These are phyloP conservation scores for Fusarium sororula DNA, from an alignment of 2,329 filamentous ascomycete genomes.

Conservation along the genomic window DNA sequence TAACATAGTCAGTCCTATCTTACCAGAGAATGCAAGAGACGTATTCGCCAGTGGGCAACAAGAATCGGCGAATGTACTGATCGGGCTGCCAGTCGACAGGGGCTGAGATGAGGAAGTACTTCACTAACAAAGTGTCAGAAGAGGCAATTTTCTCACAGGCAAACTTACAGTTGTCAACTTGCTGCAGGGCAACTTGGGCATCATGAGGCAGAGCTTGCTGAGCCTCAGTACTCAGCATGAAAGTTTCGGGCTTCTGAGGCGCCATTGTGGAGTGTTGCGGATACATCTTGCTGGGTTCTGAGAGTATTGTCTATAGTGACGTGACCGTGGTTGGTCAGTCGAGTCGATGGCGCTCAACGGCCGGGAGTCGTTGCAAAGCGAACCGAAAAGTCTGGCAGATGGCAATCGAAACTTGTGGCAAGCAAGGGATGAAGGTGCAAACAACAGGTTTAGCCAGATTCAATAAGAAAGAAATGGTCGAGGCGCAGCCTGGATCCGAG, in stretches of 20 bases:
- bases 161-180: constrained; percentile 92
- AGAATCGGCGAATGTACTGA: constrained; percentile 94
- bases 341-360: constrained; percentile 29
- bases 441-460: constrained; percentile 10
- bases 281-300: constrained; percentile 68
- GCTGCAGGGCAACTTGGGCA: constrained; percentile 95
- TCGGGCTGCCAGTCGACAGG: constrained; percentile 97
- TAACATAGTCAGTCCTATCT: background rate
- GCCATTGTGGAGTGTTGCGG: constrained; percentile 87
- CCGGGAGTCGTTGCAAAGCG: constrained; percentile 15
- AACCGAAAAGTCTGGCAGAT: constrained; percentile 27
- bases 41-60: constrained; percentile 97
- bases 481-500: constrained; percentile 49
- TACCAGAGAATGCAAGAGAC: constrained; percentile 96
- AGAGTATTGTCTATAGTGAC: constrained; percentile 39
- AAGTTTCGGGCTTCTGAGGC: constrained; percentile 97
- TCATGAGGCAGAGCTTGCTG: constrained; percentile 96
- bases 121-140: constrained; percentile 67
- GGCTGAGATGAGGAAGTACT: constrained; percentile 99
- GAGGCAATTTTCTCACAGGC: background rate
- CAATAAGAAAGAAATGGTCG: constrained; percentile 30
- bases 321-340: constrained; percentile 41
- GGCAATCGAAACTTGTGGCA: constrained; percentile 6
- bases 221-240: constrained; percentile 96
- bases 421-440: constrained; percentile 4